Evolutionary conservation across 2,329 filamentous ascomycete species (phyloP).

Genomic region (Macrophomina tecta): DNA sequence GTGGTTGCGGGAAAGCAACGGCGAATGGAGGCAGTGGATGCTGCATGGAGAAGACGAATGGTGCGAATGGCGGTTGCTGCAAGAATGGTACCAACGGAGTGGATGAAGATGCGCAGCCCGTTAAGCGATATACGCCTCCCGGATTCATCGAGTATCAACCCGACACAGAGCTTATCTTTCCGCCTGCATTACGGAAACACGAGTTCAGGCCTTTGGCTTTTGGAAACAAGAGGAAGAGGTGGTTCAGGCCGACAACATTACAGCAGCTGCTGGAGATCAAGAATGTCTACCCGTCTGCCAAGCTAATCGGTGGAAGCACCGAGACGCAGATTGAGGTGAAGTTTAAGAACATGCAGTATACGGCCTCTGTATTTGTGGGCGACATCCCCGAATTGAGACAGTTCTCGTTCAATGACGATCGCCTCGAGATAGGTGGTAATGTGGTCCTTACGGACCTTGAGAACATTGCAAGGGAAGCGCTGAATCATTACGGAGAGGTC

Average conservation of each 20-base stretch:
- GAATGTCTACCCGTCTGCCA: slow-evolving; percentile 79
- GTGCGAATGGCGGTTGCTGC: slow-evolving; percentile 51
- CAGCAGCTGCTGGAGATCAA: slow-evolving; percentile 93
- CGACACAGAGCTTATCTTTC: slow-evolving; percentile 94
- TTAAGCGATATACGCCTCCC: slow-evolving; percentile 77
- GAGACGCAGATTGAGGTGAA: slow-evolving; percentile 99
- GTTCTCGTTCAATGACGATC: slow-evolving; percentile 77
- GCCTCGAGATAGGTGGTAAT: slow-evolving; percentile 92
- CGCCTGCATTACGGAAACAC: slow-evolving; percentile 81
- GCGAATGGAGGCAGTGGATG: slow-evolving; percentile 69
- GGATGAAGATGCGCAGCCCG: slow-evolving; percentile 48
- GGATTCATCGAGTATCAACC: slow-evolving; percentile 94
- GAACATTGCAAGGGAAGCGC: slow-evolving; percentile 77
- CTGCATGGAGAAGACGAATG: slow-evolving; percentile 67
- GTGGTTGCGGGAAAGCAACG: slow-evolving; percentile 61
- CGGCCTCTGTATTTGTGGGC: slow-evolving; percentile 87
- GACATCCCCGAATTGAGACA: slow-evolving; percentile 89
- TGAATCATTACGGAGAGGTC: slow-evolving; percentile 75
- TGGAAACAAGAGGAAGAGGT: slow-evolving; percentile 92
- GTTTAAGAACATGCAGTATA: slow-evolving; percentile 93
- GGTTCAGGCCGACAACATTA: slow-evolving; percentile 88
- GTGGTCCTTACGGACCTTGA: slow-evolving; percentile 92
- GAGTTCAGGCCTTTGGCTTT: slow-evolving; percentile 82
- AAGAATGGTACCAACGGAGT: slow-evolving; percentile 47
- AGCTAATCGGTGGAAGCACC: slow-evolving; percentile 93